Evolutionary conservation across 2,329 filamentous ascomycete genomes (phyloP), one percentile per base, ranked within the genome.

Genomic region (Lasiodiplodia hormozganensis): DNA sequence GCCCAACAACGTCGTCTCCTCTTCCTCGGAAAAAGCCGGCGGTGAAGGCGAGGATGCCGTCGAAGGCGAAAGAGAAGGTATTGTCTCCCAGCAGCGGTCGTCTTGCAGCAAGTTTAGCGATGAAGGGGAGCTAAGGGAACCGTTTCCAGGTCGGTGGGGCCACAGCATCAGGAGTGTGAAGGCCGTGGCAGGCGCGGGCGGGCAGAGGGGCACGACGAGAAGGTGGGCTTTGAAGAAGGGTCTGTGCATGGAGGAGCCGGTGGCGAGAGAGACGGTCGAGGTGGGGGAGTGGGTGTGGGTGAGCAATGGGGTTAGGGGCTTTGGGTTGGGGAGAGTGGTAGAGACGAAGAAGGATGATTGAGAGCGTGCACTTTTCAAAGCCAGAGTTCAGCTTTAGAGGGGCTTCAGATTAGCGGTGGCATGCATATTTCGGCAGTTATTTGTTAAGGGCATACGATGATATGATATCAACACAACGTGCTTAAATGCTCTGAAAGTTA

Each of bases 251-350:
- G 92, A 96, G 75, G 86, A 89, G 70, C 78, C 82, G 3, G 83
- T 97, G 18, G 78, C 78, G n/a, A 83, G 82, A 2, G 81, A 85
- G 14, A 89, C 89, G 7, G 78, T 97, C 14, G 76, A 84, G 3
- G 84, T 92, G 71, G 92, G 90, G 0, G 94, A 97, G 78, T 85
- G 90, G 65, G 91, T 94, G 70, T 97, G 93, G 92, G 81, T 97
- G 65, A 97, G 94, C 78, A 97, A 95, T 78, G 94, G 92, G 0
- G 91, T 95, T 1, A 87, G 91, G 71, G 95, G 95, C 0, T 97
- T 97, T 75, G 74, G 75, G 25, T 76, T 73, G 71, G 77, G 77
- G 57, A 76, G 67, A 53, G 76, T 80, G 1, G 76, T 80, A 3
- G 73, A 71, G 60, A 75, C 60, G 43, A 49, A 14, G 47, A 16